Conservation (phyloP, 176 grass and related monocot genomes). For the Thalia dealbata region DNA sequence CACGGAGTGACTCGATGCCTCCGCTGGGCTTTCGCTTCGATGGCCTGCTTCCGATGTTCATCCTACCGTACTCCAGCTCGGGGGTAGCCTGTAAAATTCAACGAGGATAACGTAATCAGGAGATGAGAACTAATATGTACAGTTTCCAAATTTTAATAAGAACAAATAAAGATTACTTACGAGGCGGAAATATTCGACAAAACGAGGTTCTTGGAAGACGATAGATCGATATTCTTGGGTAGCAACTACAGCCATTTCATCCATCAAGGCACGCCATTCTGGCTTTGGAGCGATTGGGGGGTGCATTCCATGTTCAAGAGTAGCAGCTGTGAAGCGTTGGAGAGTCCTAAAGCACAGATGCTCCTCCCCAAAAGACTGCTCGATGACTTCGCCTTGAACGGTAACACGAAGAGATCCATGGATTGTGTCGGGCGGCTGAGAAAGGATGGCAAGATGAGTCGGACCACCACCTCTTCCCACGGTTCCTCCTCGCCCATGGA, state of each 20-base stretch:
- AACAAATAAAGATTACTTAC: constrained; percentile 38
- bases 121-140: neutral
- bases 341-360: constrained; percentile 94
- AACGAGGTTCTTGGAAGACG: constrained; percentile 79
- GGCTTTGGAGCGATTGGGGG: constrained; percentile 32
- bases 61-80: constrained; percentile 28
- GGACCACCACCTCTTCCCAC: constrained; percentile 94
- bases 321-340: constrained; percentile 91
- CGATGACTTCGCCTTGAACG: constrained; percentile 95
- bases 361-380: constrained; percentile 92
- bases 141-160: neutral
- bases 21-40: constrained; percentile 33
- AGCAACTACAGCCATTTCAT: constrained; percentile 45
- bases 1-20: constrained; percentile 28
- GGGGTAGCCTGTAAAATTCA: constrained; percentile 25
- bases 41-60: constrained; percentile 38
- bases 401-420: constrained; percentile 90
- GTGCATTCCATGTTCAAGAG: constrained; percentile 78
- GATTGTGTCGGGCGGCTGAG: constrained; percentile 86
- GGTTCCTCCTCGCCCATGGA: constrained; percentile 85
- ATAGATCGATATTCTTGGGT: constrained; percentile 84
- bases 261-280: constrained; percentile 30
- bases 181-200: constrained; percentile 92
- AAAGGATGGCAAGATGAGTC: constrained; percentile 90
- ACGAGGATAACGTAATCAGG: neutral